Evolutionary conservation across 2,329 filamentous ascomycete genomes (phyloP).

Genomic region (Colletotrichum chlorophyti): DNA sequence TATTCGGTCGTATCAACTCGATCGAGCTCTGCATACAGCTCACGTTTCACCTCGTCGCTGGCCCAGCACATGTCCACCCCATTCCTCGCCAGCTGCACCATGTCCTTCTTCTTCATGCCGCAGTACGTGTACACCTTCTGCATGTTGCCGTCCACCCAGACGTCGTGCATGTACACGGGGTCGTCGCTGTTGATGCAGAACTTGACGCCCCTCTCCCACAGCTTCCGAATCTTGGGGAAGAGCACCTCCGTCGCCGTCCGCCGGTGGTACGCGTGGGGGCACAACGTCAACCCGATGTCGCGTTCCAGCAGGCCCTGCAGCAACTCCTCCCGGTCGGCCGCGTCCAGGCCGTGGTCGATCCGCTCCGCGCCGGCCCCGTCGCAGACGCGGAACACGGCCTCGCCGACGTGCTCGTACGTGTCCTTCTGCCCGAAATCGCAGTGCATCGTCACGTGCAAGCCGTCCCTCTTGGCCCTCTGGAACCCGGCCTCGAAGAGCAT

Average conservation of each 20-base stretch:
- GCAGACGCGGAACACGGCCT: constrained; percentile 41
- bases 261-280: constrained; percentile 60
- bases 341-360: constrained; percentile 78
- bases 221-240: constrained; percentile 59
- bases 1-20: constrained; percentile 10
- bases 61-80: constrained; percentile 56
- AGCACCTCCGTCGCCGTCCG: constrained; percentile 48
- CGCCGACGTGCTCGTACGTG: constrained; percentile 48
- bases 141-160: constrained; percentile 56
- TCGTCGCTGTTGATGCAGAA: constrained; percentile 80
- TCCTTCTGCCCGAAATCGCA: constrained; percentile 59
- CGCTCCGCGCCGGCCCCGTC: constrained; percentile 57
- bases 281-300: constrained; percentile 71
- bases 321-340: constrained; percentile 66
- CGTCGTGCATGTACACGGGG: constrained; percentile 67
- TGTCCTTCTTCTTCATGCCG: constrained; percentile 46
- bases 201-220: constrained; percentile 67
- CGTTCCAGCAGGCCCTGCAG: constrained; percentile 63
- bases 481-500: constrained; percentile 50
- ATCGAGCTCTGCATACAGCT: constrained; percentile 35
- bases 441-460: constrained; percentile 54
- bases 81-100: constrained; percentile 48
- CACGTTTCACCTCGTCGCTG: constrained; percentile 41
- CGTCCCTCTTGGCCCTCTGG: constrained; percentile 43
- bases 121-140: constrained; percentile 50